Conservation (phyloP, 1,284 basidiomycete genomes). For the Malassezia restricta region DNA sequence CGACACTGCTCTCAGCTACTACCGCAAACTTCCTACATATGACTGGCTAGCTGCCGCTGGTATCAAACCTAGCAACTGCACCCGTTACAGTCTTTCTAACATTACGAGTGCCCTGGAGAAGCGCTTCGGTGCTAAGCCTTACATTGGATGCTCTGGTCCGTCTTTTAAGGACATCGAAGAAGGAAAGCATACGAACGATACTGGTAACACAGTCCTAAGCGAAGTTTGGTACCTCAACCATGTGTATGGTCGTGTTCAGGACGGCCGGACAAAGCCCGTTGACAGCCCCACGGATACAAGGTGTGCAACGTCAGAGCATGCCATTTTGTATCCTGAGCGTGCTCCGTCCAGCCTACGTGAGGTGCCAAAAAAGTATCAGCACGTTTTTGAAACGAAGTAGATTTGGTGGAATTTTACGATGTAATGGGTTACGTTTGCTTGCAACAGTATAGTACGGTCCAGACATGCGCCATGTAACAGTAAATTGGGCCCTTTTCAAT, state of each 20-base stretch:
- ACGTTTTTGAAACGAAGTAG: background rate
- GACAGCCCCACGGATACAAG: background rate
- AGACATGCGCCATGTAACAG: too few species aligned
- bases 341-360: background rate
- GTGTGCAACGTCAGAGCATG: background rate
- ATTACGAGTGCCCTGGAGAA: background rate
- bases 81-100: background rate
- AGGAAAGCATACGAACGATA: background rate
- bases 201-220: background rate
- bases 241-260: constrained; percentile 3
- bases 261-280: background rate
- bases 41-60: constrained; percentile 5
- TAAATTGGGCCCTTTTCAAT: too few species aligned
- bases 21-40: background rate
- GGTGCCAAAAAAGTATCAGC: background rate
- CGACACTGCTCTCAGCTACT: background rate
- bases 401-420: background rate
- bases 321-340: constrained; percentile 8
- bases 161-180: background rate
- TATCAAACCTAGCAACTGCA: constrained; percentile 6
- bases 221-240: constrained; percentile 10
- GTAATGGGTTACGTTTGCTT: background rate
- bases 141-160: background rate
- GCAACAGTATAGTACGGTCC: too few species aligned
- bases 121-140: background rate